Evolutionary conservation across 1,284 basidiomycete genomes (phyloP).

Genomic region (Boletus coffeatus): DNA sequence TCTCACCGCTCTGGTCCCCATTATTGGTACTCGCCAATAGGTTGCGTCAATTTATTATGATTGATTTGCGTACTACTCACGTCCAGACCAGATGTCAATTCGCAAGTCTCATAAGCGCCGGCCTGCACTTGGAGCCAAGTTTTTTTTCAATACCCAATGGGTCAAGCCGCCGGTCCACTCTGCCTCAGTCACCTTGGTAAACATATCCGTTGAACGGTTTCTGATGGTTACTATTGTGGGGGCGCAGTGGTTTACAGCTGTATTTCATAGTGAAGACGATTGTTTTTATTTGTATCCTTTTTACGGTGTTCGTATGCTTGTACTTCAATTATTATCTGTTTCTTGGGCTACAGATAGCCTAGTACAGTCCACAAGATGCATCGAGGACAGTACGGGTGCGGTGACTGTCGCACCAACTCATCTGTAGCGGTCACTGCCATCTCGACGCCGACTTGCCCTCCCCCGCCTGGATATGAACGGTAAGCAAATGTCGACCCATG

Average conservation of each 20-base stretch:
- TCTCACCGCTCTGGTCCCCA: not conserved
- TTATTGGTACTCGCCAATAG: not conserved
- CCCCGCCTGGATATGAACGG: no score
- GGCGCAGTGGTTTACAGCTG: not conserved
- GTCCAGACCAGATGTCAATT: not conserved
- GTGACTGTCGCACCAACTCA: no score
- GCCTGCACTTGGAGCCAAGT: not conserved
- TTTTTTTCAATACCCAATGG: not conserved
- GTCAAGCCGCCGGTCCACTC: not conserved
- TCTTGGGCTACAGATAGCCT: no score
- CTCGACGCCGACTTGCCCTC: no score
- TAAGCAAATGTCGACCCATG: no score
- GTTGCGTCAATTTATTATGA: not conserved
- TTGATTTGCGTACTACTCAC: not conserved
- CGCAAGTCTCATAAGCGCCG: not conserved
- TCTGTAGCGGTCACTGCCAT: no score
- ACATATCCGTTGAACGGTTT: not conserved
- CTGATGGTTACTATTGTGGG: not conserved
- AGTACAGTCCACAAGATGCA: no score
- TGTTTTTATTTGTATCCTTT: not conserved
- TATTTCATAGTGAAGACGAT: not conserved
- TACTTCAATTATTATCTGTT: not conserved
- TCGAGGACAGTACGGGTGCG: no score
- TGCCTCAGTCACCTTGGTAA: not conserved
- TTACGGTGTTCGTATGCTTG: not conserved